These are phyloP conservation scores for Fusarium coffeatum DNA, from an alignment of 2,329 filamentous ascomycete genomes.

Conservation along the genomic window DNA sequence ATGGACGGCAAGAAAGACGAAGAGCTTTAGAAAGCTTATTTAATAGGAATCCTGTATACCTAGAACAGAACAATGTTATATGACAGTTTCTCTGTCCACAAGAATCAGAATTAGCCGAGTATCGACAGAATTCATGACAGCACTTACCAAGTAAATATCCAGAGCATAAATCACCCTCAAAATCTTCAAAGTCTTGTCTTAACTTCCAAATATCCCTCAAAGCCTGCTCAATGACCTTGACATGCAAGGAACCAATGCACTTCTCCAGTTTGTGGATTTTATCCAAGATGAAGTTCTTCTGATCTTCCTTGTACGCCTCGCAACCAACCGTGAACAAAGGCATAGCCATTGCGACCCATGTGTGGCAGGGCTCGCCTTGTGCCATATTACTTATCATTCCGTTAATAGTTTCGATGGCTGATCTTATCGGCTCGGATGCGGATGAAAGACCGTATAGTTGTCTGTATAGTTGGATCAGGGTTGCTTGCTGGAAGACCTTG, in stretches of 20 bases:
- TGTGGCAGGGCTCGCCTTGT: slow-evolving; percentile 47
- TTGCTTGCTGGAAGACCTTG: slow-evolving; percentile 45
- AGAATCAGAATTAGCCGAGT: neutral
- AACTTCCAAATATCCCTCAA: slow-evolving; percentile 46
- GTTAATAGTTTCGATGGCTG: slow-evolving; percentile 34
- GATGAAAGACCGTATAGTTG: slow-evolving; percentile 40
- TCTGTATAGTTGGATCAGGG: slow-evolving; percentile 44
- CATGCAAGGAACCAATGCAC: slow-evolving; percentile 46
- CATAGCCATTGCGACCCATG: slow-evolving; percentile 50
- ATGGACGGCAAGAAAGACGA: slow-evolving; percentile 34
- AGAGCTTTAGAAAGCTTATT: neutral
- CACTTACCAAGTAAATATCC: slow-evolving; percentile 40
- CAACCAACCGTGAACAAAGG: slow-evolving; percentile 47
- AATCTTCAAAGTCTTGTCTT: slow-evolving; percentile 33
- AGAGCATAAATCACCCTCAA: slow-evolving; percentile 37
- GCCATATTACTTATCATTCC: slow-evolving; percentile 45
- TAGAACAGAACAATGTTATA: slow-evolving; percentile 48
- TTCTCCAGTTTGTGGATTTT: slow-evolving; percentile 44
- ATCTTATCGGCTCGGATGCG: slow-evolving; percentile 24
- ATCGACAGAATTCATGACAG: neutral
- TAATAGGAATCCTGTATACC: fast-evolving
- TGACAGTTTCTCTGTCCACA: slow-evolving; percentile 32
- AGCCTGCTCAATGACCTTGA: slow-evolving; percentile 42
- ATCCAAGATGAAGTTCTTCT: slow-evolving; percentile 41
- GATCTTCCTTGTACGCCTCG: slow-evolving; percentile 39